Conservation (phyloP, 495 filamentous ascomycete species). For the Aspergillus sclerotiicarbonarius region DNA sequence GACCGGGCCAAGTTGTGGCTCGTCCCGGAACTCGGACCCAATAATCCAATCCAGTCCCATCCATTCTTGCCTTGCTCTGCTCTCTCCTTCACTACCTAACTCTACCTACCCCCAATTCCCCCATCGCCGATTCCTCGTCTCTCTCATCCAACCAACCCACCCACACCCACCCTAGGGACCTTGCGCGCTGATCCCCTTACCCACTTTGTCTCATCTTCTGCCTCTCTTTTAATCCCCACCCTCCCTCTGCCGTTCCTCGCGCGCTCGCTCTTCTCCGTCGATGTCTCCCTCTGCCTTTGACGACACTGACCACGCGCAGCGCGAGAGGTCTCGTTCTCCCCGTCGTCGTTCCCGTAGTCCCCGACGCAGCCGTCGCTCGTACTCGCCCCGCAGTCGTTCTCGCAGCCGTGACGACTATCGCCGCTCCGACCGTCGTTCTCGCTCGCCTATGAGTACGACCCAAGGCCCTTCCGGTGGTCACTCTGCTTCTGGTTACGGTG, state of each 20-base stretch:
- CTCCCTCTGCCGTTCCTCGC: slow-evolving; percentile 16
- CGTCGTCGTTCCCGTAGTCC: slow-evolving; percentile 82
- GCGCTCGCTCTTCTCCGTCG: slow-evolving; percentile 23
- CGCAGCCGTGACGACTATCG: slow-evolving; percentile 87
- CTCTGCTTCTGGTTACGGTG: slow-evolving; percentile 57
- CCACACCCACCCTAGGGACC: background rate
- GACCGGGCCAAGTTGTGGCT: background rate
- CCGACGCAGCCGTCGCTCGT: slow-evolving; percentile 76
- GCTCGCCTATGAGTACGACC: slow-evolving; percentile 81
- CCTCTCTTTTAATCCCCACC: slow-evolving; percentile 6
- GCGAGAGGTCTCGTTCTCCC: slow-evolving; percentile 92
- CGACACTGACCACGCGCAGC: slow-evolving; percentile 58
- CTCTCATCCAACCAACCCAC: background rate
- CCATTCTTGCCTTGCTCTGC: background rate
- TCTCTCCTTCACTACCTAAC: background rate
- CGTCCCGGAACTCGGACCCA: slow-evolving; percentile 4
- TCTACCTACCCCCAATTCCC: background rate
- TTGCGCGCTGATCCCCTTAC: slow-evolving; percentile 10
- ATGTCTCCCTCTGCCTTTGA: slow-evolving; percentile 35
- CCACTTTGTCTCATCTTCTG: slow-evolving; percentile 10
- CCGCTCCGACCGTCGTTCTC: slow-evolving; percentile 73
- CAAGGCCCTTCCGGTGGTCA: slow-evolving; percentile 67
- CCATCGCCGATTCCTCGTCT: background rate
- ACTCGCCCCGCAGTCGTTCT: slow-evolving; percentile 90
- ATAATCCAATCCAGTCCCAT: slow-evolving; percentile 3